A percentile compares a stretch with the other conserved stretches of the same genome.
phyloP scores from a whole-genome alignment of 176 grass and related monocot species.

The Puccinellia tenuiflora region DNA sequence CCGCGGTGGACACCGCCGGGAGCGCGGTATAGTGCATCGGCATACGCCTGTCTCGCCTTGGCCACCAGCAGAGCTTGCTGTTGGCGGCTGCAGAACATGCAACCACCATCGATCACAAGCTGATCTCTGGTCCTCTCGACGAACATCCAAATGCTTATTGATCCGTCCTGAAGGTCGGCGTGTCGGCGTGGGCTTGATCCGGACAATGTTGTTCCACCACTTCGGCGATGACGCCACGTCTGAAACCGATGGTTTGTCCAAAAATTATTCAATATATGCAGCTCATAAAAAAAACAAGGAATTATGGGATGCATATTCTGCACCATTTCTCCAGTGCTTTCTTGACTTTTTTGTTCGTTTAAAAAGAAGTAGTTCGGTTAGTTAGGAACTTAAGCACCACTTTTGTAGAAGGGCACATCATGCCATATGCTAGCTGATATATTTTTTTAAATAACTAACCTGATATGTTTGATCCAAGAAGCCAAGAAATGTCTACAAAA shows the following conservation, averaged over 20 bases:
- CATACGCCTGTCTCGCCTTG: too few species aligned
- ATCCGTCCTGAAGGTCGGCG: too few species aligned
- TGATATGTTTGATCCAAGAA: not conserved
- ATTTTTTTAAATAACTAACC: not conserved
- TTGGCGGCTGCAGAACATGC: too few species aligned
- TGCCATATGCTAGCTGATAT: not conserved
- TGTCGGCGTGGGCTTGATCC: too few species aligned
- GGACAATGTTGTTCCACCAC: too few species aligned
- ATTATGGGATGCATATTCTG: not conserved
- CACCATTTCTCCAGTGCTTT: not conserved
- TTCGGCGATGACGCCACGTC: too few species aligned
- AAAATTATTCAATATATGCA: not conserved
- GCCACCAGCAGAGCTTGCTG: too few species aligned
- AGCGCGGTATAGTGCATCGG: too few species aligned
- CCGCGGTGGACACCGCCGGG: too few species aligned
- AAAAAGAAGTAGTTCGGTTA: slow-evolving; percentile 3
- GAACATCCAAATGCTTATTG: too few species aligned
- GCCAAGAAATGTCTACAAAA: not conserved
- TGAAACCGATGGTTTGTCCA: not conserved
- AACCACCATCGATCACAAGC: too few species aligned
- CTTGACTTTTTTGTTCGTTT: not conserved
- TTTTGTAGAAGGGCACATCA: not conserved
- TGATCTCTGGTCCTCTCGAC: too few species aligned
- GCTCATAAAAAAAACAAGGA: not conserved
- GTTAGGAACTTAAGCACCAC: slow-evolving; percentile 11